Evolutionary conservation across 768 basidiomycete genomes (phyloP), one percentile per base, ranked within the genome.

Genomic region (Multifurca ochricompacta): DNA sequence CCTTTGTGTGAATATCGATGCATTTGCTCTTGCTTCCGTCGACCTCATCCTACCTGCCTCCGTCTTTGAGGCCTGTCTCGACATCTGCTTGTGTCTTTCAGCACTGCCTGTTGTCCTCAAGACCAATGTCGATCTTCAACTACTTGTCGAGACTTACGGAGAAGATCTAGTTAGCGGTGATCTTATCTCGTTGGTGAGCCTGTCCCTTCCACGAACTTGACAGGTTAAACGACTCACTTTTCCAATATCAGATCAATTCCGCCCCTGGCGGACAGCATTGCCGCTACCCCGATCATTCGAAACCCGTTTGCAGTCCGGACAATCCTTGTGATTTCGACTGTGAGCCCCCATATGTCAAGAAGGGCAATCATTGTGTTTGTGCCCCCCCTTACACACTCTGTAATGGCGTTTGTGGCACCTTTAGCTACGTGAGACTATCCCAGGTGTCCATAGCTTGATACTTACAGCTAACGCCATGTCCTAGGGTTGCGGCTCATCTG

Each of bases 61-160:
- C 28, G 27, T 32, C 11, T 44, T 62, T 36, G 18, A 37, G 37
- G 51, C 47, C 42, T 44, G 32, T 25, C 32, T 69, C 43, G 53
- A 69, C 37, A 63, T 73, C 18, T 75, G 74, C 59, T 59, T 76
- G 8, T 76, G 74, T 58, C 62, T 74, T 23, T 71, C 73, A 7
- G 46, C 64, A 0, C 44, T 66, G 2, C 51, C 64, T 4, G 21
- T 59, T 51, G 32, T 31, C 8, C 44, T 66, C 28, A 30, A 51
- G 18, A 8, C 46, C 30, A 30, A 58, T 35, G 41, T 25, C 7
- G 16, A 53, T 13, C 48, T 66, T 44, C 23, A 32, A 11, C 32
- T 14, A 1, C 54, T 65, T 31, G 48, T 39, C 19, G 19, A 53
- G 16, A 25, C 51, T 4, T 59, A 54, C 36, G 65, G 65, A 27